Evolutionary conservation across 345 rosid species (phyloP).

Genomic region (Eucalyptus viminalis): DNA sequence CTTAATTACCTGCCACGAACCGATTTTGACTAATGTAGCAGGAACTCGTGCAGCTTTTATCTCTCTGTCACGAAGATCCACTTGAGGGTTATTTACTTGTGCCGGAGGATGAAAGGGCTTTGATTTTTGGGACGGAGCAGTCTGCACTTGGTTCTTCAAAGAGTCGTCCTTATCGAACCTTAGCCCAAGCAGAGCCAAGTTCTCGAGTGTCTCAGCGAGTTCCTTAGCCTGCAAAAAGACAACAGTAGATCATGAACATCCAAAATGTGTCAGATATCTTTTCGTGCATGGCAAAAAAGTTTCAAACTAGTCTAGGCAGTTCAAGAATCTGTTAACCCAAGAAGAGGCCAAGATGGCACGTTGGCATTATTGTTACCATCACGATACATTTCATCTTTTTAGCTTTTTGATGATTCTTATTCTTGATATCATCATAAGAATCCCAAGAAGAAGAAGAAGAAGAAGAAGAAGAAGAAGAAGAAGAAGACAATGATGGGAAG

Average conservation of each 20-base stretch:
- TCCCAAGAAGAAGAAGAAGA: background rate
- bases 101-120: background rate
- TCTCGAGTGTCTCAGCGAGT: background rate
- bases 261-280: background rate
- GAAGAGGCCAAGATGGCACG: background rate
- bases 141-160: background rate
- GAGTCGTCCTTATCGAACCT: background rate
- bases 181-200: background rate
- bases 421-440: background rate
- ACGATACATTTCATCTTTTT: background rate
- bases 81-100: background rate
- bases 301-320: background rate
- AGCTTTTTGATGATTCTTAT: background rate
- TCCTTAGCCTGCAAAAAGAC: background rate
- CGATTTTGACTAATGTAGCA: slow-evolving; percentile 11
- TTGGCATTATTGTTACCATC: background rate
- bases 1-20: slow-evolving; percentile 29
- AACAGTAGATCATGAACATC: background rate
- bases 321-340: background rate
- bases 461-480: background rate
- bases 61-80: background rate
- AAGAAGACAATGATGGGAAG: background rate
- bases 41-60: slow-evolving; percentile 2
- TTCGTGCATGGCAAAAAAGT: background rate
- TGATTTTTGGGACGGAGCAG: background rate